Base-by-base conservation (phyloP, 768 basidiomycete species). In the Lyophyllum shimeji region DNA sequence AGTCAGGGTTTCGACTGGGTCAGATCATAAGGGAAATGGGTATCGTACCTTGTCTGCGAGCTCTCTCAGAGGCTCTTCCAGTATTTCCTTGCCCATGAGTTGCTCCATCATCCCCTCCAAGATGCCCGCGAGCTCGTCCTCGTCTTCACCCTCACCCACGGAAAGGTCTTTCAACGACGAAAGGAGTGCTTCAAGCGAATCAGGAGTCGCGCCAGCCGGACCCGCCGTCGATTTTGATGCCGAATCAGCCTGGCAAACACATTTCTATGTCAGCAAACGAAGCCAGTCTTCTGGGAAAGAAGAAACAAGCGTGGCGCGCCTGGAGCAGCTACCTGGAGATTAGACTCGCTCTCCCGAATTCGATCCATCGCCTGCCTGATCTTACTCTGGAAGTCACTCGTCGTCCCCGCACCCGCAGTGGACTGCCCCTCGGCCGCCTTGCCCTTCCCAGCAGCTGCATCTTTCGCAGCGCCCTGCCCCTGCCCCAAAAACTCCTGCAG, bases 1-100 rank as follows among this genome's bases (percentile, higher is more conserved):
- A 13, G 34, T 3, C 5, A 9, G 29, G 29, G 29, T n/a, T n/a
- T n/a, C n/a, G n/a, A n/a, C n/a, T n/a, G n/a, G n/a, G n/a, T n/a
- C n/a, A 29, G 29, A 29, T 5, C 9, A 29, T 4, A 29, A 9
- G 34, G 20, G 43, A 47, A 27, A 25, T 33, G 20, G n/a, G n/a
- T n/a, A n/a, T 60, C 78, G 29, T 58, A 88, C 90, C 67, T 87
- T 87, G 15, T 86, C 82, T 15, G 78, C 71, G 20, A 96, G 71
- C 65, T 96, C 93, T 61, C 89, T 90, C 55, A 95, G 66, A 0
- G 94, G 93, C 44, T 93, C 91, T 60, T 94, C 88, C n/a, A 95
- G 71, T 2, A 93, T 76, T 0, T 92, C 89, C 64, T 91, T 89
- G 72, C 80, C 82, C 85, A 93, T 86, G 23, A 93, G 76, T 68